These are phyloP conservation scores for Penicillium flavigenum DNA, from an alignment of 495 filamentous ascomycete genomes.

Conservation along the genomic window DNA sequence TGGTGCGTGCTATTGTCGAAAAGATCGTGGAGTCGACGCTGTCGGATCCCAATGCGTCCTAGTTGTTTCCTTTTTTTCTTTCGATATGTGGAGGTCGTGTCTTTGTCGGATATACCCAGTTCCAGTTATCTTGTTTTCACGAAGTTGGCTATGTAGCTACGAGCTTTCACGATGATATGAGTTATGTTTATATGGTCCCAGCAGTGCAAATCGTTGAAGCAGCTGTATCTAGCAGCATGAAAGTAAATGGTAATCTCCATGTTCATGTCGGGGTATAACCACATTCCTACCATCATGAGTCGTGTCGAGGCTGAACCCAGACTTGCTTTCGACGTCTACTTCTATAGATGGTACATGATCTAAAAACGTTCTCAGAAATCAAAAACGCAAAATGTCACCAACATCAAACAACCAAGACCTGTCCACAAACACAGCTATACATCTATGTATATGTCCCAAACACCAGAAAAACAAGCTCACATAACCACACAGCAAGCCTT, in stretches of 20 bases:
- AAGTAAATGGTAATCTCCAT: slow-evolving; percentile 7
- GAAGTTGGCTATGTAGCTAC: slow-evolving; percentile 8
- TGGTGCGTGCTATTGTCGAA: slow-evolving; percentile 46
- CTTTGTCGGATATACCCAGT: slow-evolving; percentile 5
- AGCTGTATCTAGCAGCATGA: neutral
- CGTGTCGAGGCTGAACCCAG: slow-evolving; percentile 3
- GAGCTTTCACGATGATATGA: slow-evolving; percentile 9
- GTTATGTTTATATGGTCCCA: neutral
- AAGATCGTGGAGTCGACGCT: slow-evolving; percentile 47
- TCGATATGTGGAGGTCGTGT: neutral
- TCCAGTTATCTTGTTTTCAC: neutral
- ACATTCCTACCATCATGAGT: slow-evolving; percentile 11
- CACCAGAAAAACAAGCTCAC: slow-evolving; percentile 44
- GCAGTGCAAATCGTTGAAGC: neutral
- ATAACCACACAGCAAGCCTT: slow-evolving; percentile 77
- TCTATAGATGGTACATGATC: neutral
- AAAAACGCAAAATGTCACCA: neutral
- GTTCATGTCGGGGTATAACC: slow-evolving; percentile 11
- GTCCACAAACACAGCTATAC: neutral
- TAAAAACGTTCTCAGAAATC: neutral
- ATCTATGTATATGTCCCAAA: slow-evolving; percentile 5
- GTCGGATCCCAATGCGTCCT: slow-evolving; percentile 19
- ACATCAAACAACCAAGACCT: slow-evolving; percentile 2
- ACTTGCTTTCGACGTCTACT: neutral
- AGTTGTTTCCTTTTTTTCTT: neutral